Conservation (phyloP, 306 rosid genomes). For the Dalbergia oliveri region DNA sequence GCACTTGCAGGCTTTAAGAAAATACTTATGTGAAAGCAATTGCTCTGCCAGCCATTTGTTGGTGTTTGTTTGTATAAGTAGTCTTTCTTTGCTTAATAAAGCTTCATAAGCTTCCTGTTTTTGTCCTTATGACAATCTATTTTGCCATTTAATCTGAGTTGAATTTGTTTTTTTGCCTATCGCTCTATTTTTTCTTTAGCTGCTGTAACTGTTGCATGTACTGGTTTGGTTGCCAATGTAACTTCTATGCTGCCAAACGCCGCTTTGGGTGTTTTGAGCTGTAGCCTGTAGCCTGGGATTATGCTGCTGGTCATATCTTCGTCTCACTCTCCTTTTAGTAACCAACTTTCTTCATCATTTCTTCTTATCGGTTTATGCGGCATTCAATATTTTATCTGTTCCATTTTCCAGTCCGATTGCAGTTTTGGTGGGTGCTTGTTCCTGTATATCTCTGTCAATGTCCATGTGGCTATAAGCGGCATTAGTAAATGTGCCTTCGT, state of each 20-base stretch:
- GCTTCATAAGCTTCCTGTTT: slow-evolving; percentile 51
- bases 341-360: not conserved
- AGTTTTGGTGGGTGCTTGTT: too few species aligned
- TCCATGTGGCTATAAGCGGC: too few species aligned
- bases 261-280: slow-evolving; percentile 4
- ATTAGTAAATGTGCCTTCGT: too few species aligned
- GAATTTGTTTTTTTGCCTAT: slow-evolving; percentile 1
- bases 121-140: slow-evolving; percentile 35
- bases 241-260: not conserved
- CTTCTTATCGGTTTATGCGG: not conserved
- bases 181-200: slow-evolving; percentile 25
- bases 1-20: slow-evolving; percentile 47
- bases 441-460: too few species aligned
- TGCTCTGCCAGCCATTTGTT: slow-evolving; percentile 45
- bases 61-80: slow-evolving; percentile 65
- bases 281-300: not conserved
- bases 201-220: slow-evolving; percentile 46
- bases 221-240: slow-evolving; percentile 42
- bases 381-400: too few species aligned
- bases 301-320: not conserved
- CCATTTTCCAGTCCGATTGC: too few species aligned
- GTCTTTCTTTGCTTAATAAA: slow-evolving; percentile 60
- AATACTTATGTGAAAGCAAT: slow-evolving; percentile 52
- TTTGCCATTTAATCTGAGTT: slow-evolving; percentile 31
- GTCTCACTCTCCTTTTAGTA: not conserved